Base-by-base conservation (phyloP, 2,329 filamentous ascomycete species). In the Cadophora gregata region DNA sequence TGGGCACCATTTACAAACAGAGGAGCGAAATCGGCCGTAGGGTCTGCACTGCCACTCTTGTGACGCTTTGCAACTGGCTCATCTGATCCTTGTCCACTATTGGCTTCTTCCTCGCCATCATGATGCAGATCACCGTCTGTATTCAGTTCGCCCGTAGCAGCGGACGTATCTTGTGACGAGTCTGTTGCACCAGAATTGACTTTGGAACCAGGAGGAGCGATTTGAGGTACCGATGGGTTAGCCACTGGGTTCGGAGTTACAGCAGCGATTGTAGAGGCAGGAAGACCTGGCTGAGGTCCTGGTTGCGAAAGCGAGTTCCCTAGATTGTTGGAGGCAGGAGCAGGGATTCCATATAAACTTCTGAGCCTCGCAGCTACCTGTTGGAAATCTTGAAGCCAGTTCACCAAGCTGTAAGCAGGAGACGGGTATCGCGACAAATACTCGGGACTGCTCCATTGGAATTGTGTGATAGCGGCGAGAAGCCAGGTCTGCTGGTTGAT, bases 1-100 rank as follows among this genome's bases (percentile, higher is more conserved):
- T 12, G 33, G 5, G 24, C 8, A 3, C 16, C 36, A 38, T 7
- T n/a, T 24, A 31, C 36, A 21, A 47, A 47, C 2, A 56, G 50
- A n/a, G 50, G 25, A 55, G 50, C 21, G 14, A 12, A 25, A 27
- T 69, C 64, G 6, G 25, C 59, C 14, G 48, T n/a, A 27, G 74
- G 69, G 73, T 78, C 53, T 16, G 38, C 27, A 24, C 25, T 19
- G 33, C 33, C 62, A 9, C 70, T 47, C 45, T 72, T 72, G 16
- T 29, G 58, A 33, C 56, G 29, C 58, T 61, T 61, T 6, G 47
- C 33, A 25, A 7, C 58, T 36, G 63, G 31, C 31, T 53, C n/a
- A 38, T 38, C 21, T 24, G 36, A 58, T 24, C 1, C 31, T 58
- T 58, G 31, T n/a, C 21, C 31, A 27, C 19, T n/a, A 4, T 42